Evolutionary conservation across 1,284 basidiomycete genomes (phyloP).

Genomic region (Tetrapyrgos nigripes): DNA sequence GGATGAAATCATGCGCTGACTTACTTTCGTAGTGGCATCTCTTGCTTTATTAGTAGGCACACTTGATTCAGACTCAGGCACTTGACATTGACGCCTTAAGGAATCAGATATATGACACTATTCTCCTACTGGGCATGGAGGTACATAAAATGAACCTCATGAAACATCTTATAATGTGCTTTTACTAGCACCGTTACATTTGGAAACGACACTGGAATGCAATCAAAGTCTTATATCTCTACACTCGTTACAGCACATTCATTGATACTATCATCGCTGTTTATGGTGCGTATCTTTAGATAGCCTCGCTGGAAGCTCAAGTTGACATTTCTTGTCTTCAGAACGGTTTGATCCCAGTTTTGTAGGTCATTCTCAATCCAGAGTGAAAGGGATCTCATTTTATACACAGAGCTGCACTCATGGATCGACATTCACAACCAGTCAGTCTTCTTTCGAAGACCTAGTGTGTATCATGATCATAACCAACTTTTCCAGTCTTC

Average conservation of each 20-base stretch:
- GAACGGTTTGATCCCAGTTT: background rate
- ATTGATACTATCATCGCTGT: constrained; percentile 15
- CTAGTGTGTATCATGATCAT: constrained; percentile 20
- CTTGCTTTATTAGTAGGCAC: constrained; percentile 4
- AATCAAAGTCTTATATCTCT: constrained; percentile 27
- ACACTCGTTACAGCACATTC: constrained; percentile 24
- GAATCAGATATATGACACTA: constrained; percentile 6
- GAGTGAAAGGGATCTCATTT: background rate
- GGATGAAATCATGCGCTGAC: background rate
- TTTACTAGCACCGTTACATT: constrained; percentile 22
- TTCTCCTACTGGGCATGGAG: constrained; percentile 5
- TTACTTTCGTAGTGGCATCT: background rate
- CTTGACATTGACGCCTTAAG: background rate
- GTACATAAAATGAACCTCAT: background rate
- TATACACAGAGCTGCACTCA: constrained; percentile 35
- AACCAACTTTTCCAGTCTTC: constrained; percentile 9
- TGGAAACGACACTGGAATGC: constrained; percentile 28
- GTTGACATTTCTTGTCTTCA: no score
- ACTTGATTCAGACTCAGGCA: background rate
- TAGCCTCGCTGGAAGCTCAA: no score
- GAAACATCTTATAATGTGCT: background rate
- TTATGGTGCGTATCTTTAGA: background rate
- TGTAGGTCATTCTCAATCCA: background rate
- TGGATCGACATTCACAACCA: constrained; percentile 9
- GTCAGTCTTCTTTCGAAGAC: constrained; percentile 4